These are phyloP conservation scores for Suhomyces kilbournensis DNA, from an alignment of 805 yeast genomes.

Conservation along the genomic window DNA sequence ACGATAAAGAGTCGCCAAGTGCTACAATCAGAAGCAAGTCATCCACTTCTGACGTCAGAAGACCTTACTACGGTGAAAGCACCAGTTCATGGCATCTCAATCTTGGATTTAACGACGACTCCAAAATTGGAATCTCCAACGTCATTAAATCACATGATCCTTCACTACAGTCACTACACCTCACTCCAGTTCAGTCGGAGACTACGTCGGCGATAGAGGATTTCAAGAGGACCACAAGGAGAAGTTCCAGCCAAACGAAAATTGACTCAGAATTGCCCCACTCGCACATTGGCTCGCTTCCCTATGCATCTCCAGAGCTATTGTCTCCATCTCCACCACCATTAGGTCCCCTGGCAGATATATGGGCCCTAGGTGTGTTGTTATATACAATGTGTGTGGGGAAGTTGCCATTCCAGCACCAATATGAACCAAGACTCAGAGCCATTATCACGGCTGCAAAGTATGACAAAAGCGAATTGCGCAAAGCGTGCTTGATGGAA, in stretches of 20 bases:
- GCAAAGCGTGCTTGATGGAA: slow-evolving; percentile 36
- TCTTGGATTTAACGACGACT: slow-evolving; percentile 21
- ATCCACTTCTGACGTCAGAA: slow-evolving; percentile 29
- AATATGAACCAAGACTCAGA: slow-evolving; percentile 75
- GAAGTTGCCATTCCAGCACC: slow-evolving; percentile 76
- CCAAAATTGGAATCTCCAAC: slow-evolving; percentile 31
- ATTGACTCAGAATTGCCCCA: slow-evolving; percentile 51
- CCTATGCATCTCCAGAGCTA: slow-evolving; percentile 90
- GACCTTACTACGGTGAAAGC: slow-evolving; percentile 36
- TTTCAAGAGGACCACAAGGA: slow-evolving; percentile 4
- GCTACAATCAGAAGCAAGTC: slow-evolving; percentile 31
- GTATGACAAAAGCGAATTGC: slow-evolving; percentile 48
- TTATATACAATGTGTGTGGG: slow-evolving; percentile 72
- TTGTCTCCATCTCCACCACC: slow-evolving; percentile 60
- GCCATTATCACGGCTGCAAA: slow-evolving; percentile 68
- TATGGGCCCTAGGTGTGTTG: slow-evolving; percentile 89
- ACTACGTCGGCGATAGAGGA: slow-evolving; percentile 3
- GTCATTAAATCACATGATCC: slow-evolving; percentile 29
- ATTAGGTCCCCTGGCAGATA: slow-evolving; percentile 68
- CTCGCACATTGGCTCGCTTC: slow-evolving; percentile 80
- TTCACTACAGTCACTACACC: slow-evolving; percentile 29
- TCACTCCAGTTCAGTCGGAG: slow-evolving; percentile 26
- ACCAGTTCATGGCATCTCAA: slow-evolving; percentile 18
- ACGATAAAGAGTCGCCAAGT: slow-evolving; percentile 10
- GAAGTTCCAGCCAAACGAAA: slow-evolving; percentile 7